phyloP scores from a whole-genome alignment of 371 early-diverging fungal genomes.

The Apophysomyces sp. region DNA sequence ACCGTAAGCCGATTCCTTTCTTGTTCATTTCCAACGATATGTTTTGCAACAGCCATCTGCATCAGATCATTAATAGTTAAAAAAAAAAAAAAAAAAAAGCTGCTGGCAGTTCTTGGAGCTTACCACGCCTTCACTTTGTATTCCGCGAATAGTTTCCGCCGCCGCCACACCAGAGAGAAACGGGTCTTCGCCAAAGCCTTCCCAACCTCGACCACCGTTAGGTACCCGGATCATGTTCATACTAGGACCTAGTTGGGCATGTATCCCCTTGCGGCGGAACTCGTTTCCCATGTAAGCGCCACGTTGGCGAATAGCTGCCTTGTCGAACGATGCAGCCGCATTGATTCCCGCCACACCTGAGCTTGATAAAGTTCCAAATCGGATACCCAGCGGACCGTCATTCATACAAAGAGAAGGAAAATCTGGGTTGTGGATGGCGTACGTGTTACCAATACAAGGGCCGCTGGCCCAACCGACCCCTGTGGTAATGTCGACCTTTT shows the following conservation, averaged over 20 bases:
- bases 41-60: constrained; percentile 53
- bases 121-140: constrained; percentile 46
- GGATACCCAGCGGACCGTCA: constrained; percentile 51
- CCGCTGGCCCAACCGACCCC: constrained; percentile 49
- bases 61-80: not conserved
- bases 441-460: constrained; percentile 55
- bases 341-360: constrained; percentile 57
- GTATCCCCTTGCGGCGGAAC: constrained; percentile 47
- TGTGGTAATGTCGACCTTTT: constrained; percentile 49
- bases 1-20: constrained; percentile 26
- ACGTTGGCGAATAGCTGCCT: constrained; percentile 38
- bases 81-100: not conserved
- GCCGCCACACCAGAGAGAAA: constrained; percentile 45
- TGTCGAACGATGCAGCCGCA: constrained; percentile 57
- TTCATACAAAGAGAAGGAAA: constrained; percentile 62
- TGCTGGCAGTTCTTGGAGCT: constrained; percentile 1
- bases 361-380: constrained; percentile 36
- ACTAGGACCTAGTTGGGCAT: constrained; percentile 49
- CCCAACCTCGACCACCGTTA: constrained; percentile 61
- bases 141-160: constrained; percentile 31
- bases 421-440: constrained; percentile 25
- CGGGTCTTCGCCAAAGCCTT: constrained; percentile 63
- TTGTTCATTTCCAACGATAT: constrained; percentile 49
- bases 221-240: constrained; percentile 50
- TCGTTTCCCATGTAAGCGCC: constrained; percentile 54